Base-by-base conservation (phyloP, 208 protist genomes). In the Acanthamoeba lenticulata region DNA sequence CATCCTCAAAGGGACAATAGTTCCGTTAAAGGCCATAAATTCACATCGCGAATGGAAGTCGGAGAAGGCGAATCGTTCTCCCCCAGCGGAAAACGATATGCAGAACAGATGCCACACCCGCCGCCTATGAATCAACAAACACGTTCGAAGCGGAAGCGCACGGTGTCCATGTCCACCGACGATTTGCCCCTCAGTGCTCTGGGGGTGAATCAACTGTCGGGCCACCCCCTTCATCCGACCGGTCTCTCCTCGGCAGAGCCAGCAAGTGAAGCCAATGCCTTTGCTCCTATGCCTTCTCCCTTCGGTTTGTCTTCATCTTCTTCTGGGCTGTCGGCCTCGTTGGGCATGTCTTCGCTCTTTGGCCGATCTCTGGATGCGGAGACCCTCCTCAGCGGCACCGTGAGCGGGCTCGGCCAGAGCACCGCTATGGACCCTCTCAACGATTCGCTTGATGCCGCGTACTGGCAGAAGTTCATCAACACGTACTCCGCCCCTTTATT, bases 151-250 rank as follows among this genome's bases (percentile, higher is more conserved):
- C 65, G 65, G n/a, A 74, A 74, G 34, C n/a, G 65, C 6, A 74
- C 65, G n/a, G 65, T 74, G 32, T 74, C 65, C 6, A 74, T 74
- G 65, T 74, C 65, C 6, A 74, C 65, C 65, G 65, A 74, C 65
- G 65, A 74, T 29, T 29, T 74, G 65, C 65, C 65, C n/a, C n/a
- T 74, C 19, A 74, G 65, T 29, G 65, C 65, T 11, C 65, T 74
- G 15, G 65, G 65, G 2, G 34, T 74, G 19, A 60, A 60, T 21
- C 52, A 60, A 21, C 52, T 60, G 9, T 21, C 4, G 2, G 52
- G 3, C 52, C 3, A 60, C 11, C 52, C 15, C 52, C 52, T n/a
- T 9, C 52, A 60, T 60, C 52, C 15, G 52, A 24, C 15, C 15
- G 17, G 2, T 60, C 52, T 60, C 11, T 2, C 9, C 15, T n/a